A percentile compares a stretch with the other conserved stretches of the same genome.
These are phyloP conservation scores for Geotrichum australiense DNA, from an alignment of 1,139 yeast species.

Conservation along the genomic window DNA sequence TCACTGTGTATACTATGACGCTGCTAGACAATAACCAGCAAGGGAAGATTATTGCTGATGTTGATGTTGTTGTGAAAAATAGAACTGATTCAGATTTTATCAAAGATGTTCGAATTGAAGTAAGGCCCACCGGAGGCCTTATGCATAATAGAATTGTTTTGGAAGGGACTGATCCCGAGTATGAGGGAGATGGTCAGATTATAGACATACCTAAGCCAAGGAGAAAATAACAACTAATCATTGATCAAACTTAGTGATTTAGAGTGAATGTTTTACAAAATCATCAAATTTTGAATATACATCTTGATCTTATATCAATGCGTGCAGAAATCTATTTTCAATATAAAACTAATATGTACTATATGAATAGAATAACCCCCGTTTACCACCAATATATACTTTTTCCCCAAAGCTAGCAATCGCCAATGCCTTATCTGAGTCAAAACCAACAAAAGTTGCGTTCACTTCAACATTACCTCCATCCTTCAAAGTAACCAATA, in stretches of 20 bases:
- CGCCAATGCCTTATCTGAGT: conserved; percentile 2
- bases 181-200: conserved; percentile 10
- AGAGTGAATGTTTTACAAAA: too few species aligned
- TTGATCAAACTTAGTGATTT: background rate
- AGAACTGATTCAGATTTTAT: conserved; percentile 2
- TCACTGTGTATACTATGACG: conserved; percentile 18
- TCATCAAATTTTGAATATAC: too few species aligned
- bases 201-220: conserved; percentile 13
- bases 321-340: too few species aligned
- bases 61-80: conserved; percentile 16
- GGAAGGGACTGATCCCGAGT: conserved; percentile 12
- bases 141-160: conserved; percentile 10
- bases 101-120: conserved; percentile 16
- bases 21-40: conserved; percentile 16
- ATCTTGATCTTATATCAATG: background rate
- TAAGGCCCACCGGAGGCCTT: conserved; percentile 12
- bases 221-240: too few species aligned
- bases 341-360: background rate
- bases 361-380: background rate
- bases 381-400: conserved; percentile 13
- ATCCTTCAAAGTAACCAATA: conserved; percentile 5
- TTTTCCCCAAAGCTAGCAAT: background rate
- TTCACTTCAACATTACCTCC: background rate
- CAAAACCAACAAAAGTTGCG: conserved; percentile 11
- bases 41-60: conserved; percentile 15